Percentiles rank a stretch among this genome's conserved stretches.
These are phyloP conservation scores for Stylosanthes scabra DNA, from an alignment of 331 rosid genomes.

Conservation along the genomic window DNA sequence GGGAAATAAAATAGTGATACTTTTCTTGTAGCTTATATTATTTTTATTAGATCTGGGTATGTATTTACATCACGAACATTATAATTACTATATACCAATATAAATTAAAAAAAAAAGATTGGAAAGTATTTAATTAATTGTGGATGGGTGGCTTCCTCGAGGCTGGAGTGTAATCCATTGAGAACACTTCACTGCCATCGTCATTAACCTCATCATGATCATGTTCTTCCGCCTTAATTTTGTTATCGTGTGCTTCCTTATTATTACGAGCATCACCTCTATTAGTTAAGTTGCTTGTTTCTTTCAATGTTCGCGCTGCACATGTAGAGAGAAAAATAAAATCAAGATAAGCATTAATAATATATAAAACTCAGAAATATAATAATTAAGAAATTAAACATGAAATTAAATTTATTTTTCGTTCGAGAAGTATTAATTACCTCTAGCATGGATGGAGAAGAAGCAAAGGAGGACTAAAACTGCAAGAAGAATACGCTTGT, in stretches of 20 bases:
- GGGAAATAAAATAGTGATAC: not conserved
- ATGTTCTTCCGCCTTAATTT: constrained; percentile 43
- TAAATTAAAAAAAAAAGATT: not conserved
- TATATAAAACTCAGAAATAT: not conserved
- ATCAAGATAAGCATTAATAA: not conserved
- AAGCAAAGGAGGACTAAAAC: constrained; percentile 65
- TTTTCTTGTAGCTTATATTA: constrained; percentile 1
- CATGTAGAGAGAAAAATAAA: not conserved
- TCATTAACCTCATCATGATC: constrained; percentile 28
- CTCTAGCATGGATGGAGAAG: constrained; percentile 53
- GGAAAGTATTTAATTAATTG: constrained; percentile 46
- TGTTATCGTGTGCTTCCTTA: constrained; percentile 36
- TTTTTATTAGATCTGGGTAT: constrained; percentile 4
- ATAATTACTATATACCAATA: not conserved
- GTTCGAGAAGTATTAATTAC: constrained; percentile 39
- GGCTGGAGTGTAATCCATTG: constrained; percentile 84
- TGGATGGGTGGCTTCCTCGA: constrained; percentile 91
- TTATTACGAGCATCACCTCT: constrained; percentile 27
- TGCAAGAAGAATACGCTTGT: constrained; percentile 56
- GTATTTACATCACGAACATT: not conserved
- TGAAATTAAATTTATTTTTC: not conserved
- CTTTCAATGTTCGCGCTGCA: constrained; percentile 66
- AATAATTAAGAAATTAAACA: not conserved
- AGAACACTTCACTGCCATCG: constrained; percentile 52
- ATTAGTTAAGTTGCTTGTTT: constrained; percentile 10